Evolutionary conservation across 176 grass and related monocot species (phyloP).

Genomic region (Zoysia pacifica): DNA sequence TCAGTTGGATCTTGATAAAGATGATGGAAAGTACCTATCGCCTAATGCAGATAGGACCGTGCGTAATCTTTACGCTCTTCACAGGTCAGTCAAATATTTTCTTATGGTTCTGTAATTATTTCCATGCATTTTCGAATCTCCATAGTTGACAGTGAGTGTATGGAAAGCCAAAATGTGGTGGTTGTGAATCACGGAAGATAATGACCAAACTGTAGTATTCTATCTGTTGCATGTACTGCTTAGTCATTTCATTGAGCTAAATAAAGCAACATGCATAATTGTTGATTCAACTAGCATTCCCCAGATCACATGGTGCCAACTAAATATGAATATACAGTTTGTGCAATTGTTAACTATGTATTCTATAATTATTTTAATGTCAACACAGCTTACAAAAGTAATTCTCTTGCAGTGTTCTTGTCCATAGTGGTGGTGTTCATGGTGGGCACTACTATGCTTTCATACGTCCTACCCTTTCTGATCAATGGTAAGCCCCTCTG

Average conservation of each 20-base stretch:
- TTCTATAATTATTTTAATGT: conserved; percentile 25
- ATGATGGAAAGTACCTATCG: conserved; percentile 88
- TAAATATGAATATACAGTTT: no score
- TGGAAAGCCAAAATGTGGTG: background rate
- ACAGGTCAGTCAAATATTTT: conserved; percentile 58
- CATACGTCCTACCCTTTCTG: conserved; percentile 89
- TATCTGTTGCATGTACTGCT: background rate
- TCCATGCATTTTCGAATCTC: conserved; percentile 20
- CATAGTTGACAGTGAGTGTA: background rate
- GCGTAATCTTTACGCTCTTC: conserved; percentile 94
- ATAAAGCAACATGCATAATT: no score
- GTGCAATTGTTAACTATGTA: background rate
- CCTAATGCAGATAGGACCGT: conserved; percentile 92
- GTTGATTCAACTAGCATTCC: no score
- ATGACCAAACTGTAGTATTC: background rate
- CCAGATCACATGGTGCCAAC: no score
- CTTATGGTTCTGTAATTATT: conserved; percentile 11
- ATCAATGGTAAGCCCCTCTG: conserved; percentile 61
- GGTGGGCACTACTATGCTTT: conserved; percentile 99
- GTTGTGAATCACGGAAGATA: conserved; percentile 8
- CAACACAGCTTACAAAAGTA: background rate
- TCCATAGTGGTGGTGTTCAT: conserved; percentile 95
- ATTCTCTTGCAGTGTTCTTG: conserved; percentile 79
- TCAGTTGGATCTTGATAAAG: conserved; percentile 98
- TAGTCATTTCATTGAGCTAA: background rate